Evolutionary conservation across 805 yeast species (phyloP), one percentile per base, ranked within the genome.

Genomic region (Myxozyma neglecta): DNA sequence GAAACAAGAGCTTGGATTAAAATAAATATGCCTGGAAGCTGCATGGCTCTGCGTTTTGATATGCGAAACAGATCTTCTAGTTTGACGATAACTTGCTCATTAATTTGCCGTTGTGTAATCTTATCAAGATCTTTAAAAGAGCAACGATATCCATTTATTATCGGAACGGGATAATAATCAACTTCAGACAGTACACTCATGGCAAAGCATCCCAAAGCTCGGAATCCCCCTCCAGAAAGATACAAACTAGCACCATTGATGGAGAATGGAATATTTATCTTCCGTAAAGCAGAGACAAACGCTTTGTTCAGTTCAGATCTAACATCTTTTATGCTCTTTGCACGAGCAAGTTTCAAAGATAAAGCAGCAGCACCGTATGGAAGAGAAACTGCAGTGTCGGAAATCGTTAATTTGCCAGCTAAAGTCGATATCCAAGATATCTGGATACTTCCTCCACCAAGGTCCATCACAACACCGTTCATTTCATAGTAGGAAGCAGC

Each of bases 301-400:
- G 85, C 82, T 20, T 74, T 73, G 59, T 77, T 79, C 18, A 87
- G 83, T 67, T 86, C 91, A 4, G 57, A 16, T 44, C 37, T 60
- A 16, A 63, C 18, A 16, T 37, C 46, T 6, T 20, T n/a, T 2
- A 6, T n/a, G 8, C 16, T 34, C 37, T 50, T 42, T 3, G 56
- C 89, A 49, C 76, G 69, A 58, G 77, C 76, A 63, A 86, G 71
- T 66, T 89, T 74, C 67, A 83, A 79, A 0, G 87, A 80, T 47
- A 87, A 73, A 0, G 86, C 85, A 34, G 88, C 89, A 1, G 90
- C 88, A 18, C 93, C 93, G 70, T 84, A 88, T 0, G 91, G 91
- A 14, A 63, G 20, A 1, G 86, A 82, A 1, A 85, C 84, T 0
- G 90, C 88, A 14, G 77, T 78, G 7, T 79, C 76, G 35, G 87